Conservation (phyloP, 2,329 filamentous ascomycete species). For the Ophiocordyceps camponoti-floridani region DNA sequence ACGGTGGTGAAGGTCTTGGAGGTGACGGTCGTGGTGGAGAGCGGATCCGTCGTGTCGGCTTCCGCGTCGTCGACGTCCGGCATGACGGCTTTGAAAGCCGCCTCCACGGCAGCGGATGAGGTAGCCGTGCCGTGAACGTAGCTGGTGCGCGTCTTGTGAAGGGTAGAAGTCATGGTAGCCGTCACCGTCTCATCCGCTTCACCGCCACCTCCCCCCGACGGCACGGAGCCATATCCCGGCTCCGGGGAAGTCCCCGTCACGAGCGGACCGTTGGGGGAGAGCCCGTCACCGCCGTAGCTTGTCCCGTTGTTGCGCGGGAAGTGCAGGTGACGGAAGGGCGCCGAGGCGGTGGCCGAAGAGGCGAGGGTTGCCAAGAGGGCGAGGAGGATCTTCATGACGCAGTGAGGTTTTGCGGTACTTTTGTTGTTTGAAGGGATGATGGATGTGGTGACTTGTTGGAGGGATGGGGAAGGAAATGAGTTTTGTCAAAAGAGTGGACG, state of each 20-base stretch:
- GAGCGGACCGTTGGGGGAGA: neutral
- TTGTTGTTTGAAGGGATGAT: neutral
- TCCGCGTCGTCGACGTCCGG: neutral
- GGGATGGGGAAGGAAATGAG: too few relatives aligned
- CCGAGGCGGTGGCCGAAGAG: slow-evolving; percentile 15
- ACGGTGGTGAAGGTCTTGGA: slow-evolving; percentile 18
- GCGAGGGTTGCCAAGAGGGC: slow-evolving; percentile 27
- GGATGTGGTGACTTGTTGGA: too few relatives aligned
- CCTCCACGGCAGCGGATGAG: slow-evolving; percentile 5
- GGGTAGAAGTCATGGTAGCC: slow-evolving; percentile 8
- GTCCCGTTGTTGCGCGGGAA: slow-evolving; percentile 10
- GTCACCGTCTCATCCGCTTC: slow-evolving; percentile 34
- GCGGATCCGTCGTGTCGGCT: slow-evolving; percentile 3
- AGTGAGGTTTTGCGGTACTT: too few relatives aligned
- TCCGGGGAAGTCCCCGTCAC: neutral
- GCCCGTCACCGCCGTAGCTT: neutral
- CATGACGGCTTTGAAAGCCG: slow-evolving; percentile 1
- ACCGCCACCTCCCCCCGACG: neutral
- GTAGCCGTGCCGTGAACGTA: slow-evolving; percentile 13
- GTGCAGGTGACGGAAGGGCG: slow-evolving; percentile 15
- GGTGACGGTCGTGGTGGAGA: slow-evolving; percentile 12
- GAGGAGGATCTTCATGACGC: slow-evolving; percentile 28
- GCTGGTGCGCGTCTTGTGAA: slow-evolving; percentile 1
- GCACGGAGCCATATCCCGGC: neutral
- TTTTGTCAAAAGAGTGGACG: too few relatives aligned